phyloP scores from a whole-genome alignment of 495 filamentous ascomycete genomes.

The Tricharina praecox region DNA sequence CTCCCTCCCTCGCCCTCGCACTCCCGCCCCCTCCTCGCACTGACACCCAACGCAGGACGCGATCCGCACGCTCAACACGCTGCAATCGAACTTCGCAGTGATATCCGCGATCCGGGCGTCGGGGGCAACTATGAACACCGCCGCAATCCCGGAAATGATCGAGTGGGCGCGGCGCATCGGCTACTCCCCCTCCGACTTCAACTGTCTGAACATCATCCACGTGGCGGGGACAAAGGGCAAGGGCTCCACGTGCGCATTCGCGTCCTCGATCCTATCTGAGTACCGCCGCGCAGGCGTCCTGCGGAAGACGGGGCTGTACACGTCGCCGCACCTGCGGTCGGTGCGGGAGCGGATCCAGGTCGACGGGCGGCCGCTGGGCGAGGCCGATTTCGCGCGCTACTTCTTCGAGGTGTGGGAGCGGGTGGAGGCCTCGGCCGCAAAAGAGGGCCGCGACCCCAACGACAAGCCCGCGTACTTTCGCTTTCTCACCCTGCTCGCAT shows the following conservation, averaged over 20 bases:
- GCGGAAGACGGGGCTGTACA: constrained; percentile 44
- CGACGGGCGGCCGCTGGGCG: constrained; percentile 35
- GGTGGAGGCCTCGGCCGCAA: constrained; percentile 30
- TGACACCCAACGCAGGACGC: constrained; percentile 42
- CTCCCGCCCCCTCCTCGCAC: not conserved
- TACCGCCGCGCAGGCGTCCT: constrained; percentile 21
- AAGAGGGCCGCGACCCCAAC: constrained; percentile 31
- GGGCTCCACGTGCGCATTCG: constrained; percentile 36
- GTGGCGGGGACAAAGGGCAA: constrained; percentile 49
- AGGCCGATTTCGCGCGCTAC: constrained; percentile 39
- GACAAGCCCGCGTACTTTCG: constrained; percentile 77
- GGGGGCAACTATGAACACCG: constrained; percentile 44
- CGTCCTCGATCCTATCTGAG: constrained; percentile 31
- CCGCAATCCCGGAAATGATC: constrained; percentile 71
- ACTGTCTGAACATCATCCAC: constrained; percentile 32
- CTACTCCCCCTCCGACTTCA: constrained; percentile 32
- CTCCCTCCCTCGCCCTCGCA: not conserved
- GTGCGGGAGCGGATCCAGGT: constrained; percentile 51
- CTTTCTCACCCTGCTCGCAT: constrained; percentile 76
- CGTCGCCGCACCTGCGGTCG: constrained; percentile 44
- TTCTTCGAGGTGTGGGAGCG: constrained; percentile 52
- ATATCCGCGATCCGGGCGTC: constrained; percentile 58
- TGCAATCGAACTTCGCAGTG: constrained; percentile 70
- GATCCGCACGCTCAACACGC: constrained; percentile 67
- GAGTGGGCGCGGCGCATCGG: constrained; percentile 63